Evolutionary conservation across 805 yeast species (phyloP).

Genomic region (Saturnispora zaruensis): DNA sequence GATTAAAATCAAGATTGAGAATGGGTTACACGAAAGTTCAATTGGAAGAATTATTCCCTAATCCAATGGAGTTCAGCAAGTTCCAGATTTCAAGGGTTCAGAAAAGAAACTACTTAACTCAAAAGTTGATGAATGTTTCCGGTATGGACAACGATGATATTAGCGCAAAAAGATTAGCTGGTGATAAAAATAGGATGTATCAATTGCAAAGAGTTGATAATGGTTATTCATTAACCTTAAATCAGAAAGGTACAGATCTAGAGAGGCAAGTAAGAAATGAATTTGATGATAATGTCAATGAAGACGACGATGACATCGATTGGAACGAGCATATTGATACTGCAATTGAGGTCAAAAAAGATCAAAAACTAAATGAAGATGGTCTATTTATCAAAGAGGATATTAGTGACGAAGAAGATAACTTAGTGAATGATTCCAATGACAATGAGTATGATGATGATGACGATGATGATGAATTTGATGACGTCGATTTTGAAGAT

Average conservation of each 20-base stretch:
- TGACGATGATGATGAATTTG: constrained; percentile 42
- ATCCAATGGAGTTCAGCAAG: constrained; percentile 80
- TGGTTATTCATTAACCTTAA: constrained; percentile 74
- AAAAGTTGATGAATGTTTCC: constrained; percentile 69
- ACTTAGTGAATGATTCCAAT: constrained; percentile 15
- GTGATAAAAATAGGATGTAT: constrained; percentile 73
- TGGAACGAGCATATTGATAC: constrained; percentile 6
- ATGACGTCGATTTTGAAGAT: constrained; percentile 12
- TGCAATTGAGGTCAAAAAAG: constrained; percentile 1
- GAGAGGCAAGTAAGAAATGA: constrained; percentile 22
- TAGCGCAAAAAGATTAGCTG: constrained; percentile 58
- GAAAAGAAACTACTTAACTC: constrained; percentile 85
- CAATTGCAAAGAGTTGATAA: constrained; percentile 64
- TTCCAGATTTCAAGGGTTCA: constrained; percentile 92
- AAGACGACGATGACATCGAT: constrained; percentile 21
- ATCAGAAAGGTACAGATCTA: constrained; percentile 31
- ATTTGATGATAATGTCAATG: constrained; percentile 29
- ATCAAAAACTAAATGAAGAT: background rate
- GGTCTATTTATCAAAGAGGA: constrained; percentile 10
- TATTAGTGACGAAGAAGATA: constrained; percentile 22
- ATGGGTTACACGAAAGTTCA: constrained; percentile 95
- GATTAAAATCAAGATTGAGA: constrained; percentile 80
- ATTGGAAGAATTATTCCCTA: constrained; percentile 69
- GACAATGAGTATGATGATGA: constrained; percentile 18
- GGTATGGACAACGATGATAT: constrained; percentile 51